These are phyloP conservation scores for Cetradonia linearis DNA, from an alignment of 495 filamentous ascomycete genomes.

Conservation along the genomic window DNA sequence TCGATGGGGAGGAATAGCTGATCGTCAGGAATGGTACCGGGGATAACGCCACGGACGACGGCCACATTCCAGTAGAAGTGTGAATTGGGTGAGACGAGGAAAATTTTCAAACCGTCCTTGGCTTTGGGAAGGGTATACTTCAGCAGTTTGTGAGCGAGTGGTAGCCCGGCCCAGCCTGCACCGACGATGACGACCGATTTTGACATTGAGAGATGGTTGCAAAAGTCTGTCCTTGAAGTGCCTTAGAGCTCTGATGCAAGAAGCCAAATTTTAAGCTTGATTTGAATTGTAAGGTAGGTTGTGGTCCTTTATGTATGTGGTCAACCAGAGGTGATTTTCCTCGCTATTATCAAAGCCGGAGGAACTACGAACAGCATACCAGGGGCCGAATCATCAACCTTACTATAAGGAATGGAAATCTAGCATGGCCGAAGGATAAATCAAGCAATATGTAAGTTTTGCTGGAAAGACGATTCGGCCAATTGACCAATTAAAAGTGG, in stretches of 20 bases:
- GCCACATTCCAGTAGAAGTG: conserved; percentile 45
- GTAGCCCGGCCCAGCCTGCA: conserved; percentile 48
- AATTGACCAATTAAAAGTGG: conserved; percentile 11
- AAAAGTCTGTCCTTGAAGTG: too few relatives aligned
- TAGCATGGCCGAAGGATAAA: too few relatives aligned
- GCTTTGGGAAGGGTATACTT: conserved; percentile 32
- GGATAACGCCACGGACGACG: conserved; percentile 38
- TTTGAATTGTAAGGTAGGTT: too few relatives aligned
- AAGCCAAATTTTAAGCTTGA: too few relatives aligned
- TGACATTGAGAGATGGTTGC: conserved; percentile 16
- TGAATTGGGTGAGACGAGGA: conserved; percentile 46
- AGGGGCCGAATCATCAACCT: too few relatives aligned
- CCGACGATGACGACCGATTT: conserved; percentile 55
- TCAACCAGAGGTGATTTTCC: too few relatives aligned
- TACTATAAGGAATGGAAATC: too few relatives aligned
- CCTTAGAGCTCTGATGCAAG: too few relatives aligned
- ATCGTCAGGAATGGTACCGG: conserved; percentile 32
- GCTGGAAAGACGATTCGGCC: background rate
- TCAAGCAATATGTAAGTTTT: background rate
- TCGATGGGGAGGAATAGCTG: conserved; percentile 42
- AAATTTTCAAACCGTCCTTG: conserved; percentile 33
- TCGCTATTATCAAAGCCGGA: too few relatives aligned
- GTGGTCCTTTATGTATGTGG: too few relatives aligned
- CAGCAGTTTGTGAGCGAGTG: conserved; percentile 49
- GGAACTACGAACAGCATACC: too few relatives aligned